Base-by-base conservation (phyloP, 768 basidiomycete genomes). In the Rossbeevera mucosa region DNA sequence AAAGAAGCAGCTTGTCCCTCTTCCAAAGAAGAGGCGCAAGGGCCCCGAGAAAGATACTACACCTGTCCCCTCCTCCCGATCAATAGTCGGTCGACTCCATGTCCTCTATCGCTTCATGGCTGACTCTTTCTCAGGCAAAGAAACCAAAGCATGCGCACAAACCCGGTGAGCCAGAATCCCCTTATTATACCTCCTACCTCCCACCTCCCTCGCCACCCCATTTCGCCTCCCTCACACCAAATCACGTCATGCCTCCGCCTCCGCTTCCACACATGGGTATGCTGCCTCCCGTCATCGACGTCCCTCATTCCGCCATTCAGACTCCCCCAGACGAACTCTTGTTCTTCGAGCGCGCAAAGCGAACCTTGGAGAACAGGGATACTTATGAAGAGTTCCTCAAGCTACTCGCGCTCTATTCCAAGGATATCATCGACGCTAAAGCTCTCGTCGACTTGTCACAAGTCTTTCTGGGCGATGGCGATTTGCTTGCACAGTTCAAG, bases 331-430 rank as follows among this genome's bases (percentile, higher is more conserved):
- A 91, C 54, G 93, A 96, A 63, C 79, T 94, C 28, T 74, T 88
- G 12, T 98, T 98, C 77, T 98, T 98, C 64, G 96, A 98, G 64
- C 83, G 90, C 38, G 90, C 93, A 57, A 95, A 89, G 70, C 86
- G 84, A 58, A 74, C 82, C 0, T 70, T 92, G 7, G 90, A 90
- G 64, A 81, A 75, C 66, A 79, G 81, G 54, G 88, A 88, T 48
- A 77, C 82, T 31, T 92, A 90, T 61, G 93, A 96, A 61, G 95
- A 98, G 59, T 98, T 98, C 70, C 74, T 98, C 62, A 97, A 95
- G 72, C 76, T 98, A 24, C 78, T 98, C 47, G 88, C 84, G 65
- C 77, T 98, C 45, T 99, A 89, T 71, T 86, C 91, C 14, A 88
- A 86, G 61, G 94, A 96, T 53, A 85, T 98, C 60, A 88, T 99